Conservation (phyloP, 768 basidiomycete species). For the Serendipita indica region DNA sequence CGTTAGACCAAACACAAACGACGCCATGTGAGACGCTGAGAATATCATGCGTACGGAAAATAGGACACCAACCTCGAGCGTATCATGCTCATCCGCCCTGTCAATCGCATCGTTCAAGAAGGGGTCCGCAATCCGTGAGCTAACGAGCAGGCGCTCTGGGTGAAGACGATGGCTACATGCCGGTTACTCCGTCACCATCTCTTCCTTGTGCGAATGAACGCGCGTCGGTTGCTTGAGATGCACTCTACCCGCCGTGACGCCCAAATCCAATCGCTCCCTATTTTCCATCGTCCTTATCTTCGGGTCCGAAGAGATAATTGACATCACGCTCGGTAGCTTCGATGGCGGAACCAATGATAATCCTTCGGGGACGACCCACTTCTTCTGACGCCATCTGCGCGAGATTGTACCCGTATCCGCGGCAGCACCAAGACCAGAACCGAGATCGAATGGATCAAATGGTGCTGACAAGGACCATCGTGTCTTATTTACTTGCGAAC, state of each 20-base stretch:
- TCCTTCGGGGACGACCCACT: conserved; percentile 50
- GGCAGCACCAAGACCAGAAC: too few species aligned
- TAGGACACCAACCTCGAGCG: conserved; percentile 33
- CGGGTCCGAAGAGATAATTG: conserved; percentile 60
- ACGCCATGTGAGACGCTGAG: too few species aligned
- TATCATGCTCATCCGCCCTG: conserved; percentile 9
- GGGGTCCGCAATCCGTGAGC: conserved; percentile 46
- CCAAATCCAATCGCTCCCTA: conserved; percentile 20
- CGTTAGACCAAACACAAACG: too few species aligned
- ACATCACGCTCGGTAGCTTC: conserved; percentile 58
- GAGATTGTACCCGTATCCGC: too few species aligned
- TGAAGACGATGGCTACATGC: conserved; percentile 55
- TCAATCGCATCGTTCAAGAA: conserved; percentile 30
- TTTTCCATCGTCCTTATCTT: conserved; percentile 36
- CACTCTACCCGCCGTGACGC: neutral
- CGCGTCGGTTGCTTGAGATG: neutral
- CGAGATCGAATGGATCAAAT: too few species aligned
- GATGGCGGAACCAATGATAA: conserved; percentile 55
- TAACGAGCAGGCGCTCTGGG: conserved; percentile 51
- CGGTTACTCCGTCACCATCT: too few species aligned
- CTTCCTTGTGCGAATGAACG: too few species aligned
- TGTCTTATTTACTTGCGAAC: too few species aligned
- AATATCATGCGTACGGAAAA: conserved; percentile 50
- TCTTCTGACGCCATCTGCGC: conserved; percentile 14
- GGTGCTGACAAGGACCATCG: too few species aligned